phyloP scores from a whole-genome alignment of 202 grass and related monocot species.

The Digitaria exilis region DNA sequence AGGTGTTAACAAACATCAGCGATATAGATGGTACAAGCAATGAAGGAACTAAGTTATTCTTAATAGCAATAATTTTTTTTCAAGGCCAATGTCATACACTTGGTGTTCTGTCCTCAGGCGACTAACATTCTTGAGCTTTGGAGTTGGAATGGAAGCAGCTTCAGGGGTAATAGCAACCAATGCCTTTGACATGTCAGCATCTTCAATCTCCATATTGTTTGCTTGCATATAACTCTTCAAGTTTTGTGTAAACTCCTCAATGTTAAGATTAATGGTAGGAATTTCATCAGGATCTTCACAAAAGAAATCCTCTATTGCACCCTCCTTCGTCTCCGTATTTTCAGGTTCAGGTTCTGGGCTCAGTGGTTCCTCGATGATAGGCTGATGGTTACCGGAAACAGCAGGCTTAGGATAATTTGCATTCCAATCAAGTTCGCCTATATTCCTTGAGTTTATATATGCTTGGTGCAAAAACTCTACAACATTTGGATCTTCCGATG shows the following conservation, averaged over 20 bases:
- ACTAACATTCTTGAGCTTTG: slow-evolving; percentile 86
- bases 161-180: slow-evolving; percentile 68
- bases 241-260: slow-evolving; percentile 81
- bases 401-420: slow-evolving; percentile 19
- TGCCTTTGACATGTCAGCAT: slow-evolving; percentile 71
- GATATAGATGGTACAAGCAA: background rate
- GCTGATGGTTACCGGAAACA: slow-evolving; percentile 49
- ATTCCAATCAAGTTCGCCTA: slow-evolving; percentile 48
- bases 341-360: slow-evolving; percentile 72
- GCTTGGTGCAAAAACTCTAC: slow-evolving; percentile 19
- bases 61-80: slow-evolving; percentile 20
- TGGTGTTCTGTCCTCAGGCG: slow-evolving; percentile 87
- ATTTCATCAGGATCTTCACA: slow-evolving; percentile 78
- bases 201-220: slow-evolving; percentile 70
- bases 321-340: slow-evolving; percentile 45
- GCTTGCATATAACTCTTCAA: slow-evolving; percentile 76
- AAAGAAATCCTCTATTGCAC: slow-evolving; percentile 78
- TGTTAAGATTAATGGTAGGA: slow-evolving; percentile 80
- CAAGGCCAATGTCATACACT: slow-evolving; percentile 66
- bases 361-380: slow-evolving; percentile 86
- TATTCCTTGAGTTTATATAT: slow-evolving; percentile 7
- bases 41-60: slow-evolving; percentile 15
- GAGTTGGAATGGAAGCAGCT: slow-evolving; percentile 73
- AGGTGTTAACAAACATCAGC: background rate
- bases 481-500: slow-evolving; percentile 30